Percentiles rank a stretch among this genome's conserved stretches.
Evolutionary conservation across 2,329 filamentous ascomycete species (phyloP).

Genomic region (Trichothecium sympodiale): DNA sequence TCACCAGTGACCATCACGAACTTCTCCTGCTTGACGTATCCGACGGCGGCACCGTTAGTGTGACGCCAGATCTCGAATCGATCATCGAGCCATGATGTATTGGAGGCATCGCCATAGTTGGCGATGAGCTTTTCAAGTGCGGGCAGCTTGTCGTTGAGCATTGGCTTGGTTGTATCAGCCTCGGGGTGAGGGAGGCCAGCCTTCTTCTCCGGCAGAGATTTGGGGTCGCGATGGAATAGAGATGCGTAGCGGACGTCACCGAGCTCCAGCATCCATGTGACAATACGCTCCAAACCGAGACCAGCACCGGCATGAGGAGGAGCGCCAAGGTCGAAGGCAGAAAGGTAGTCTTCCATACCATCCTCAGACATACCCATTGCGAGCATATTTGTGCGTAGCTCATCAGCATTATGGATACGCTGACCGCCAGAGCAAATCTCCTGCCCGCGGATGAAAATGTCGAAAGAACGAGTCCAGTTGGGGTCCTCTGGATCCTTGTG

Average conservation of each 20-base stretch:
- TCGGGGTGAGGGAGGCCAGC: slow-evolving; percentile 72
- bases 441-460: slow-evolving; percentile 88
- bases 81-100: slow-evolving; percentile 87
- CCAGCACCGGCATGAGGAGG: slow-evolving; percentile 85
- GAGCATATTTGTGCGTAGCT: slow-evolving; percentile 69
- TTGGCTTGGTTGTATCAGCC: slow-evolving; percentile 56
- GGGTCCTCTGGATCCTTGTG: slow-evolving; percentile 69
- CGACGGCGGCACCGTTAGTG: slow-evolving; percentile 70
- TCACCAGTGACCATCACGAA: slow-evolving; percentile 81
- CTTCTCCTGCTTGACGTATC: slow-evolving; percentile 66
- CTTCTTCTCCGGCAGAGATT: slow-evolving; percentile 63
- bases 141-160: slow-evolving; percentile 47
- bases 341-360: slow-evolving; percentile 84
- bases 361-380: slow-evolving; percentile 63
- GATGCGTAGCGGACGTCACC: slow-evolving; percentile 85
- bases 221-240: slow-evolving; percentile 79
- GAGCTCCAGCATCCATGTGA: slow-evolving; percentile 76
- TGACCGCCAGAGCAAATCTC: slow-evolving; percentile 89
- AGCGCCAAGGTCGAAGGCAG: slow-evolving; percentile 78
- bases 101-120: slow-evolving; percentile 90
- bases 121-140: slow-evolving; percentile 79
- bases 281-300: slow-evolving; percentile 78
- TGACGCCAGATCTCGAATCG: slow-evolving; percentile 85
- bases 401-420: slow-evolving; percentile 71
- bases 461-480: slow-evolving; percentile 78